Evolutionary conservation across 352 stramenopile species (phyloP), one percentile per base, ranked within the genome.

Genomic region (Pythium monospermum): DNA sequence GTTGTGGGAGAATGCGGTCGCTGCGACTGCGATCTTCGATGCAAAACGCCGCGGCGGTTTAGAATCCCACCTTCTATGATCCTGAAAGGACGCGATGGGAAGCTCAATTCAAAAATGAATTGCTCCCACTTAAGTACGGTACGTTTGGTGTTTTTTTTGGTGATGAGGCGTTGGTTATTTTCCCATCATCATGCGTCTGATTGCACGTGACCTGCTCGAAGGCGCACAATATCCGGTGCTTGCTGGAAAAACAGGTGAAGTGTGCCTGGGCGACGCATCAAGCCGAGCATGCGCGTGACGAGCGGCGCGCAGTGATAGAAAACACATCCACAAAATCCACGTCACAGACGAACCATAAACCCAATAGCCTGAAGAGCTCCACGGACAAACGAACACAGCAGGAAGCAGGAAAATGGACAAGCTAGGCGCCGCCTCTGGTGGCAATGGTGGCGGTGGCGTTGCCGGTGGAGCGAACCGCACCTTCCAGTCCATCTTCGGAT

Each of bases 401-500:
- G 30, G 30, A 35, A 13, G 30, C 30, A 35, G 15, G 36, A 42
- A n/a, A 42, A n/a, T n/a, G n/a, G n/a, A n/a, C n/a, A n/a, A n/a
- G n/a, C n/a, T n/a, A n/a, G n/a, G n/a, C n/a, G n/a, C n/a, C n/a
- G n/a, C n/a, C n/a, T n/a, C n/a, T n/a, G n/a, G 19, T 18, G 27
- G 5, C 33, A 35, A 26, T 22, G 32, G 28, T 10, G 22, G 22
- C 15, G 23, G 31, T 22, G 42, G 38, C 40, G 41, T 61, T 53
- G 69, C 71, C 59, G 61, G 57, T 19, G 59, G 73, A 45, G 78
- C 78, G 32, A 79, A 70, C 49, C 68, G 73, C 62, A 89, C 78
- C 51, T 89, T 89, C 63, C 78, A 69, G 46, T 85, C 78, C 43
- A 81, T 89, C 48, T 89, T 87, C 36, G 71, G 66, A 11, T 43